Base-by-base conservation (phyloP, 139 green algal genomes). In the Chlamydomonas incerta region DNA sequence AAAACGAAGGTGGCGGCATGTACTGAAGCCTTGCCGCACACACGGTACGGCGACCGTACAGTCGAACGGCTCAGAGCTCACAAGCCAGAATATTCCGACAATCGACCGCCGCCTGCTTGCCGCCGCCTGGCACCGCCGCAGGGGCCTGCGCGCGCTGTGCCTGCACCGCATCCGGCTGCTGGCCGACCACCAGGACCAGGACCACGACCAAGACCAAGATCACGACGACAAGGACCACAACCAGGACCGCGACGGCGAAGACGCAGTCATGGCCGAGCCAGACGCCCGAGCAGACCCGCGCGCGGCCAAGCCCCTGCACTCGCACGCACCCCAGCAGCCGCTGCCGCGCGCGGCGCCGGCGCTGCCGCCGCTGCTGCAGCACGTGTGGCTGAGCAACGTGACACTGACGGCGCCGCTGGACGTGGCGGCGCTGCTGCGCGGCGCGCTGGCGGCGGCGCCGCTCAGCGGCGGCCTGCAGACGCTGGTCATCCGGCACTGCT, bases 371-470 rank as follows among this genome's bases (percentile, higher is more conserved):
- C 63, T 41, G 46, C 77, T 84, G 63, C 77, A 74, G 65, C 77
- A 84, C 77, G 41, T 84, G 60, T 84, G 77, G 77, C 46, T 84
- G 11, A 67, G 46, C n/a, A 74, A 84, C 77, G 77, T 84, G 24
- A 74, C 77, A 20, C 46, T 84, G 8, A 52, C 63, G 8, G 46
- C 63, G 63, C 77, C 77, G 10, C 2, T 35, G 23, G 46, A 52
- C n/a, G 9, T 74, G 6, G 63, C 46, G 21, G 77, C 33, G 17
- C 63, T 84, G 29, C 18, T 84, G 17, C n/a, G 46, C 10, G 41
- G 11, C 18, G 11, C 21, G 28, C 37, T 83, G 37, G 46, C 46
- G 24, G n/a, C 75, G 5, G 60, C 75, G 10, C 75, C 26, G 26
- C 26, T 11, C 60, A 46, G 75, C 75, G 75, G 75, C 35, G 75